Evolutionary conservation across 352 stramenopile genomes (phyloP).

Genomic region (Pythium insidiosum): DNA sequence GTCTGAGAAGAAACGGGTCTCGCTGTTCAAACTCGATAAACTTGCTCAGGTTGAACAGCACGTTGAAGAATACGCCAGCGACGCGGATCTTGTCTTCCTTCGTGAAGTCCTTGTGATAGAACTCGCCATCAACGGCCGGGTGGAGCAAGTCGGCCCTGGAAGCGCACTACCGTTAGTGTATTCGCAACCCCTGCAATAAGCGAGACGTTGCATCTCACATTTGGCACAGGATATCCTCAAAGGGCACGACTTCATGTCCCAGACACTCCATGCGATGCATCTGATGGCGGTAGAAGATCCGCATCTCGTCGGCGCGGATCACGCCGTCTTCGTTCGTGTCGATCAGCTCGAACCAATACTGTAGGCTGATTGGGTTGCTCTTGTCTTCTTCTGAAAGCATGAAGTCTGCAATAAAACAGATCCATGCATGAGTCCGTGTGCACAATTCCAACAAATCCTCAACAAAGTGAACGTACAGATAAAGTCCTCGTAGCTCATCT

Average conservation of each 20-base stretch:
- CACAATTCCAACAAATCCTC: no score
- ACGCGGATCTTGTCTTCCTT: slow-evolving; percentile 86
- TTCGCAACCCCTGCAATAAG: slow-evolving; percentile 12
- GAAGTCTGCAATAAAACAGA: slow-evolving; percentile 73
- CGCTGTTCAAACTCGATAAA: slow-evolving; percentile 98
- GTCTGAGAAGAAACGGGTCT: slow-evolving; percentile 95
- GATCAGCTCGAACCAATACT: slow-evolving; percentile 98
- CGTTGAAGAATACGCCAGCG: slow-evolving; percentile 97
- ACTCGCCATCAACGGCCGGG: slow-evolving; percentile 67
- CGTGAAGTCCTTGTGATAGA: slow-evolving; percentile 71
- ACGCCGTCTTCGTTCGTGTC: slow-evolving; percentile 97
- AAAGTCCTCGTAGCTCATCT: slow-evolving; percentile 89
- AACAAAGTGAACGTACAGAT: slow-evolving; percentile 63
- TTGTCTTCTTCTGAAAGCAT: slow-evolving; percentile 99
- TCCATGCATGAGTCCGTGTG: background rate
- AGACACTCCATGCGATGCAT: slow-evolving; percentile 97
- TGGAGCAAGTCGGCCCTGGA: slow-evolving; percentile 70
- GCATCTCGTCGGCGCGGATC: slow-evolving; percentile 95
- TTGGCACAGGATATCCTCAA: slow-evolving; percentile 98
- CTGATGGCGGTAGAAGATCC: slow-evolving; percentile 90
- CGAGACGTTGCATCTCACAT: slow-evolving; percentile 82
- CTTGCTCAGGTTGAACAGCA: slow-evolving; percentile 99
- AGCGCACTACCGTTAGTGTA: slow-evolving; percentile 23
- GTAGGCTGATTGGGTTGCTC: slow-evolving; percentile 92
- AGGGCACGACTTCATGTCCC: slow-evolving; percentile 96